Conservation (phyloP, 1,284 basidiomycete species). For the Leccinum variabile region DNA sequence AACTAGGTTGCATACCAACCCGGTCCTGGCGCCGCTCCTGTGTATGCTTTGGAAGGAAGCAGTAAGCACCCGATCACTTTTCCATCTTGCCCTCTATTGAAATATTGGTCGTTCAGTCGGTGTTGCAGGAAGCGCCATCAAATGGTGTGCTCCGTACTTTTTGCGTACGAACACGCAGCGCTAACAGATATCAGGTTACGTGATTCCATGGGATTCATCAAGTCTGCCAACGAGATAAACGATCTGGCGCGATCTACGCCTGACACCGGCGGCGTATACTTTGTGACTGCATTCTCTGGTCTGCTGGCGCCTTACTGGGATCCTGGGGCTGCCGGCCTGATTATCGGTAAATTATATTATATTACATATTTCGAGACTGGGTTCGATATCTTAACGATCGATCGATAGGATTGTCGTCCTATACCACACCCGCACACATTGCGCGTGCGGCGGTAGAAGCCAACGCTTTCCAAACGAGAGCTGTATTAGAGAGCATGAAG, state of each 20-base stretch:
- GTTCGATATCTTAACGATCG: not conserved
- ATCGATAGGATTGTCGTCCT: constrained; percentile 74
- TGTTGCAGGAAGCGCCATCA: constrained; percentile 93
- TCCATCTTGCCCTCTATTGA: constrained; percentile 5
- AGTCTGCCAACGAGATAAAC: constrained; percentile 83
- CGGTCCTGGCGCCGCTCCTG: constrained; percentile 73
- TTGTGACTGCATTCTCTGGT: constrained; percentile 95
- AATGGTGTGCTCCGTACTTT: constrained; percentile 52
- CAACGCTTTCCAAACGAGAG: constrained; percentile 87
- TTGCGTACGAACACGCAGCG: not conserved
- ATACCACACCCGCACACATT: constrained; percentile 93
- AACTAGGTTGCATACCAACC: constrained; percentile 87
- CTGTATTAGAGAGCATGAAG: constrained; percentile 93
- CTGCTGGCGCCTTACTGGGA: constrained; percentile 94
- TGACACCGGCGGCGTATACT: constrained; percentile 92
- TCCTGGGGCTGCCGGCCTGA: constrained; percentile 76
- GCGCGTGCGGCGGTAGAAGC: constrained; percentile 94
- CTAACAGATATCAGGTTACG: constrained; percentile 55
- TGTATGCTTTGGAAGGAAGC: constrained; percentile 94
- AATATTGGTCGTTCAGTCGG: constrained; percentile 55
- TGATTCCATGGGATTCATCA: constrained; percentile 86
- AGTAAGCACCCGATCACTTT: constrained; percentile 51
- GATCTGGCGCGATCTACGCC: constrained; percentile 76
- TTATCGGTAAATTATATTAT: constrained; percentile 61
- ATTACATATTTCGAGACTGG: not conserved